phyloP scores from a whole-genome alignment of 2,329 filamentous ascomycete genomes.

The Colletotrichum salicis region DNA sequence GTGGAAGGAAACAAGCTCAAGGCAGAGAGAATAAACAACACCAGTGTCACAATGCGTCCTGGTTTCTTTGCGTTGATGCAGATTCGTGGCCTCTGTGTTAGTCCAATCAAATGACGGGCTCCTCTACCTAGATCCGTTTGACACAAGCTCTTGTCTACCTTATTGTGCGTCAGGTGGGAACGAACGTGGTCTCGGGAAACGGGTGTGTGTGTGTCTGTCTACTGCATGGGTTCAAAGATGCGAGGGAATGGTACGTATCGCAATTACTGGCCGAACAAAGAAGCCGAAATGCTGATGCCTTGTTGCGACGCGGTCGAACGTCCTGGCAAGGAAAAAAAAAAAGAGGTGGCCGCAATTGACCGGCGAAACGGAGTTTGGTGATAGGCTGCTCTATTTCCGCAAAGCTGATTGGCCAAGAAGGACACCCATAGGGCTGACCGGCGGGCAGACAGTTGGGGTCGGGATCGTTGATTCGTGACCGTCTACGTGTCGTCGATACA shows the following conservation, averaged over 20 bases:
- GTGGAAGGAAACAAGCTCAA: slow-evolving; percentile 18
- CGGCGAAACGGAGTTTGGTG: slow-evolving; percentile 28
- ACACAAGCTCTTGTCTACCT: background rate
- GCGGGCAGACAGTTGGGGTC: slow-evolving; percentile 20
- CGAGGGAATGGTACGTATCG: background rate
- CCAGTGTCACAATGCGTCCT: background rate
- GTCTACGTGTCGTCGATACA: slow-evolving; percentile 31
- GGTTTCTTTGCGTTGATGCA: slow-evolving; percentile 15
- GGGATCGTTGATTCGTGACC: slow-evolving; percentile 18
- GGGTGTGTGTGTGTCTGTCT: background rate
- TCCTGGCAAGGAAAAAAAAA: background rate
- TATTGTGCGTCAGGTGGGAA: slow-evolving; percentile 5
- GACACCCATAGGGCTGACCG: slow-evolving; percentile 32
- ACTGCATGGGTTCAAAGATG: background rate
- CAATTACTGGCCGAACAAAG: background rate
- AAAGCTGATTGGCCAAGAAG: slow-evolving; percentile 21
- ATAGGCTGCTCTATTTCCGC: slow-evolving; percentile 35
- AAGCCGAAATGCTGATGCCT: slow-evolving; percentile 33
- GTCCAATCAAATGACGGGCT: background rate
- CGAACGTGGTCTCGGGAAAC: background rate
- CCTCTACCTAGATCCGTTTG: background rate
- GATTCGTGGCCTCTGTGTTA: slow-evolving; percentile 25
- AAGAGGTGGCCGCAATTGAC: slow-evolving; percentile 17
- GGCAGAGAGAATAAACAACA: slow-evolving; percentile 17
- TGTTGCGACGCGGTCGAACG: slow-evolving; percentile 19